Conservation (phyloP, 306 rosid genomes). For the Alnus rubra region DNA sequence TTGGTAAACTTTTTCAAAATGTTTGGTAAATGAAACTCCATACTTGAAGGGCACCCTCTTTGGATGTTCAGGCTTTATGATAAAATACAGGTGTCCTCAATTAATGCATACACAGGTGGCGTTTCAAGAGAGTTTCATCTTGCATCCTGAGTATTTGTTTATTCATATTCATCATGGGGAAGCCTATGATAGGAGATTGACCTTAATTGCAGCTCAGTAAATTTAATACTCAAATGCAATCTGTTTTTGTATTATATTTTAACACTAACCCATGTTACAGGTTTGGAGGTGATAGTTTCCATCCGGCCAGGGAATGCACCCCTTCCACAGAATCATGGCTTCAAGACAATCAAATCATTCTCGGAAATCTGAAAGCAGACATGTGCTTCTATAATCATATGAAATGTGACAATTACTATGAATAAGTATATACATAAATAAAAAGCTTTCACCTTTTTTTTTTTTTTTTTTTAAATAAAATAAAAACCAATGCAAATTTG, state of each 20-base stretch:
- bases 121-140: too few relatives aligned
- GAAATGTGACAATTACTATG: slow-evolving; percentile 21
- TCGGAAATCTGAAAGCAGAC: slow-evolving; percentile 50
- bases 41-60: too few relatives aligned
- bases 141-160: neutral
- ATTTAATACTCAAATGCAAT: neutral
- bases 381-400: slow-evolving; percentile 21
- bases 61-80: too few relatives aligned
- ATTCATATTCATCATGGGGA: neutral
- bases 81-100: too few relatives aligned
- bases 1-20: too few relatives aligned
- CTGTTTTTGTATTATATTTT: slow-evolving; percentile 10
- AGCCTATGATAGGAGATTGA: neutral
- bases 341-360: slow-evolving; percentile 75
- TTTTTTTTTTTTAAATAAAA: neutral
- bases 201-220: neutral
- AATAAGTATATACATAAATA: slow-evolving; percentile 4
- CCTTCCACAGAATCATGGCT: slow-evolving; percentile 79
- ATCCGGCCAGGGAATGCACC: slow-evolving; percentile 91
- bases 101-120: too few relatives aligned
- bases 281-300: slow-evolving; percentile 75
- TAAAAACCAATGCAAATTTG: neutral
- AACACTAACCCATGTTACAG: slow-evolving; percentile 39
- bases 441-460: slow-evolving; percentile 19
- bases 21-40: too few relatives aligned